Evolutionary conservation across 768 basidiomycete species (phyloP).

Genomic region (Neoboletus brunneissimus): DNA sequence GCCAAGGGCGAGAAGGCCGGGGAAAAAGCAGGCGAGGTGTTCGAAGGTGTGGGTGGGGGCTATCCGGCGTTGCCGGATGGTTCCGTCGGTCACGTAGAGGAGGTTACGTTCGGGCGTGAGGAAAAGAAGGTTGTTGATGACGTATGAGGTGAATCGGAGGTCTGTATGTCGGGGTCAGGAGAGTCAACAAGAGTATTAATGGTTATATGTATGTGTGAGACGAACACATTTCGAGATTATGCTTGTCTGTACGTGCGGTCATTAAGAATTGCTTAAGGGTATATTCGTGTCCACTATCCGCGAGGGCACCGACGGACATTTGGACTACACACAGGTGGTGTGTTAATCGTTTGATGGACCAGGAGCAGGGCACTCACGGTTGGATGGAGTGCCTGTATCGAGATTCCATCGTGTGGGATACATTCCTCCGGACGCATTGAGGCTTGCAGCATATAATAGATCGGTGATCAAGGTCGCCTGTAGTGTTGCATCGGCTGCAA

Average conservation of each 20-base stretch:
- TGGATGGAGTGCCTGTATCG: constrained; percentile 39
- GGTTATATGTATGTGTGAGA: not conserved
- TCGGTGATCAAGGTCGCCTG: constrained; percentile 52
- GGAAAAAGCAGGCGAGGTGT: constrained; percentile 76
- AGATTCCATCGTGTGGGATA: constrained; percentile 59
- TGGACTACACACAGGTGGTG: constrained; percentile 24
- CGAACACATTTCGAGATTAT: constrained; percentile 67
- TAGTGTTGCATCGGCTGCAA: not conserved
- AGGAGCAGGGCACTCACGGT: constrained; percentile 40
- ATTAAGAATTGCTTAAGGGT: constrained; percentile 70
- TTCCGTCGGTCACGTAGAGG: constrained; percentile 60
- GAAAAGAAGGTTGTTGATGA: constrained; percentile 50
- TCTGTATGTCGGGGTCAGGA: constrained; percentile 37
- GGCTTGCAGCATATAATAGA: constrained; percentile 44
- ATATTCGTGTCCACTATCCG: constrained; percentile 77
- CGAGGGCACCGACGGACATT: constrained; percentile 58
- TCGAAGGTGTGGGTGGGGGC: constrained; percentile 52
- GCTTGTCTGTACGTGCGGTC: constrained; percentile 58
- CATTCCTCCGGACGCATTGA: constrained; percentile 54
- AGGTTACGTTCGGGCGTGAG: constrained; percentile 18
- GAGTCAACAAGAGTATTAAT: not conserved
- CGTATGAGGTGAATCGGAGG: constrained; percentile 56
- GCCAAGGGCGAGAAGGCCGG: constrained; percentile 72
- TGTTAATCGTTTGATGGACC: not conserved
- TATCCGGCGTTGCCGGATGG: constrained; percentile 19